Conservation (phyloP, 2,329 filamentous ascomycete genomes). For the Aspergillus quadricinctus region DNA sequence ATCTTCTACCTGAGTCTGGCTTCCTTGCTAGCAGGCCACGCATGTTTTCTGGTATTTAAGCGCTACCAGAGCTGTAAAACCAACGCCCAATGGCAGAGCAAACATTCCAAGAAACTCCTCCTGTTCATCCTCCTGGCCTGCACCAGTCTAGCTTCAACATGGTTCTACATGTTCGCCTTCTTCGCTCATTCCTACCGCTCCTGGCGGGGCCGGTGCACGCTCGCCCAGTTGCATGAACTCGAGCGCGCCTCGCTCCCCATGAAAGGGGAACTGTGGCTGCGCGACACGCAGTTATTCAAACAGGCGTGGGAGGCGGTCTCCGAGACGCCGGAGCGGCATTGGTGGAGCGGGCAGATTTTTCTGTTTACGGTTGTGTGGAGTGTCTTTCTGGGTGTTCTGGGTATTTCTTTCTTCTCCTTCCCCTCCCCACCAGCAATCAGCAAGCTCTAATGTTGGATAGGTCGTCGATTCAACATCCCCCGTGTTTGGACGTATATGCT, state of each 20-base stretch:
- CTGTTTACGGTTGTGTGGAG: too few species aligned
- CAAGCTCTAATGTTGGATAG: too few species aligned
- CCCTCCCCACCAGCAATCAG: too few species aligned
- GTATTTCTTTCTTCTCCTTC: too few species aligned
- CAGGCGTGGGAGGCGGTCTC: too few species aligned
- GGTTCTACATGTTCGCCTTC: neutral
- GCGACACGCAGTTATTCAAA: too few species aligned
- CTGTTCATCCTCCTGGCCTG: neutral
- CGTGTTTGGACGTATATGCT: too few species aligned
- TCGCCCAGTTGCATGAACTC: neutral
- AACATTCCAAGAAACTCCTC: neutral
- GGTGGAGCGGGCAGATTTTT: too few species aligned
- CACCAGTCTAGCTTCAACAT: neutral
- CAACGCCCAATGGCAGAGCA: neutral
- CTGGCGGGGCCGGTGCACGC: neutral
- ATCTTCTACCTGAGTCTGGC: neutral
- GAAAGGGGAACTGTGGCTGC: too few species aligned
- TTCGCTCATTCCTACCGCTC: neutral
- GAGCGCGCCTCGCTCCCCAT: too few species aligned
- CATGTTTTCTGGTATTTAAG: neutral
- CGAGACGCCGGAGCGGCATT: constrained; percentile 37
- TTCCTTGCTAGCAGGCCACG: neutral
- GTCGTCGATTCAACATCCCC: too few species aligned
- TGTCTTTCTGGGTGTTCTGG: too few species aligned
- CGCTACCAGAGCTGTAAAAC: neutral